phyloP scores from a whole-genome alignment of 345 rosid species.

The Camelina neglecta region DNA sequence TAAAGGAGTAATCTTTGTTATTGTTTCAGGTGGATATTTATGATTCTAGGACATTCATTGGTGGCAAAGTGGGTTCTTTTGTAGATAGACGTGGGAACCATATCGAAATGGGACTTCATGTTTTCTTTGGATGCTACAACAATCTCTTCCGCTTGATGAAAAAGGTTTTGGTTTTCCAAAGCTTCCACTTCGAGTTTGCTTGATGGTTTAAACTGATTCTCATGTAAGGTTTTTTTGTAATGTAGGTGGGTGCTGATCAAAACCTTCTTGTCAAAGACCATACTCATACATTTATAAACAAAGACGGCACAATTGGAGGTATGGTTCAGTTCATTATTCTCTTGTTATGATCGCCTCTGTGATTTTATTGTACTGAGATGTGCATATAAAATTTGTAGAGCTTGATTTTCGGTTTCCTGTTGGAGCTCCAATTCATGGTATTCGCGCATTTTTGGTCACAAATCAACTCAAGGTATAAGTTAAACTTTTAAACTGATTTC shows the following conservation, averaged over 20 bases:
- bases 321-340: constrained; percentile 24
- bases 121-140: constrained; percentile 97
- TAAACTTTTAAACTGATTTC: not conserved
- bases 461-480: constrained; percentile 79
- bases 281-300: constrained; percentile 96
- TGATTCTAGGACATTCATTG: constrained; percentile 87
- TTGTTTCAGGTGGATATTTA: constrained; percentile 87
- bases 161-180: constrained; percentile 61
- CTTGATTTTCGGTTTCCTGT: constrained; percentile 92
- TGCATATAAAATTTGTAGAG: constrained; percentile 55
- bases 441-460: constrained; percentile 79
- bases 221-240: not conserved
- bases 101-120: constrained; percentile 98
- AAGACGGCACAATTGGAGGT: constrained; percentile 91
- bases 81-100: constrained; percentile 93
- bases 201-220: constrained; percentile 9
- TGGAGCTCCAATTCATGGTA: constrained; percentile 98
- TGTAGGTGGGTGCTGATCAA: constrained; percentile 87
- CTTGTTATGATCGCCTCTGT: constrained; percentile 11
- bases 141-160: constrained; percentile 96
- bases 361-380: constrained; percentile 5
- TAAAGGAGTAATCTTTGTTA: not conserved
- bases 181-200: not conserved
- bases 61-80: constrained; percentile 99
- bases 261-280: constrained; percentile 96